Base-by-base conservation (phyloP, 306 rosid species). In the Macrotyloma uniflorum region DNA sequence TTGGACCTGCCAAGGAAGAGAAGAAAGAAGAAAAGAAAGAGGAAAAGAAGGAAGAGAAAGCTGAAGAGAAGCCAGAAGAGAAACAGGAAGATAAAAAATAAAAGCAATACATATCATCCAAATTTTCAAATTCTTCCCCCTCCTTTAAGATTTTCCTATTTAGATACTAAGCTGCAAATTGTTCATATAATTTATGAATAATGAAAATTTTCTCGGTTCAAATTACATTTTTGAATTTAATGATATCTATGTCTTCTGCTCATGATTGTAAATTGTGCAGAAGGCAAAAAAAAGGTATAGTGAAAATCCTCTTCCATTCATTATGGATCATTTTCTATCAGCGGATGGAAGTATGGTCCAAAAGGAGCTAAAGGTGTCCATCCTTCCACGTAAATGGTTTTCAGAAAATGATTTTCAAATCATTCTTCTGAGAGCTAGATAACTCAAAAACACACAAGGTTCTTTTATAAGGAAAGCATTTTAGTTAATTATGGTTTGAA, bases 1-100 rank as follows among this genome's bases (percentile, higher is more conserved):
- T 96, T 72, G 98, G 99, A 15, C 97, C 98, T 32, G 98, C 97
- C 45, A 95, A 87, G 83, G 97, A 91, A 85, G 97, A 90, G 86
- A 94, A 92, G 87, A 92, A 94, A 4, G 96, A 90, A 26, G 97
- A 87, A 0, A 84, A 90, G 74, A 87, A 91, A 19, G 91, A 90
- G 0, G 93, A 85, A 2, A 30, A 83, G 1, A 86, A 85, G 42
- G 90, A 91, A 0, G 93, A 91, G 13, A 62, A 62, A 16, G 5
- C 20, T 6, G 91, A 87, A 0, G 92, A 82, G 2, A 87, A 89
- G 50, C 69, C 45, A 35, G 89, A 91, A 0, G 93, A 89, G 26
- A 88, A 81, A 38, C 42, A 35, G 0, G 91, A 65, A 11, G 90
- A 90, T 58, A 88, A 86, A 32, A 83, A 89, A 22, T 86, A 58